These are phyloP conservation scores for Dicorynia guianensis DNA, from an alignment of 306 rosid species.

Conservation along the genomic window DNA sequence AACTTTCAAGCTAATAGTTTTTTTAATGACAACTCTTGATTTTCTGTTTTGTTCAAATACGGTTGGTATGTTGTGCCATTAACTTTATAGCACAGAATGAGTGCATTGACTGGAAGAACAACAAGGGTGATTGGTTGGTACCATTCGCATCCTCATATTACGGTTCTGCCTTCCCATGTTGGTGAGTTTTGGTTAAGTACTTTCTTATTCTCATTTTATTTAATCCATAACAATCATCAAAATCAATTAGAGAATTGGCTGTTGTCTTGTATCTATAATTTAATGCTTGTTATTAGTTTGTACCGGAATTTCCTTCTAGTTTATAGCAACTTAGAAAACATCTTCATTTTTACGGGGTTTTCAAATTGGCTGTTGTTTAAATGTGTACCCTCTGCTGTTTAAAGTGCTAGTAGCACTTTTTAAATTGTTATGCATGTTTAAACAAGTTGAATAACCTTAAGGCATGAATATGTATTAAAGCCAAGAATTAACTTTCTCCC, in stretches of 20 bases:
- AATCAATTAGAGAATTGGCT: not conserved
- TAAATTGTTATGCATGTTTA: no score
- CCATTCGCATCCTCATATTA: conserved; percentile 99
- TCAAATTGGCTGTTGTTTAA: not conserved
- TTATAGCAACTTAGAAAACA: not conserved
- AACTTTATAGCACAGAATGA: conserved; percentile 78
- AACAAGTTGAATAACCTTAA: no score
- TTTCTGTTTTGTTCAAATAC: not conserved
- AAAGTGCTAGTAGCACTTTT: not conserved
- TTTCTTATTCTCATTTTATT: conserved; percentile 10
- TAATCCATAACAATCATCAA: not conserved
- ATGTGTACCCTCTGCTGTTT: not conserved
- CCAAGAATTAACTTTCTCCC: no score
- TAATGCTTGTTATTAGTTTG: not conserved
- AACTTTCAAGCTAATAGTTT: not conserved
- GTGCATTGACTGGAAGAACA: conserved; percentile 67
- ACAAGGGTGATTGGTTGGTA: conserved; percentile 99
- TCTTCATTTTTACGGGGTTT: conserved; percentile 6
- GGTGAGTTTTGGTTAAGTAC: conserved; percentile 57
- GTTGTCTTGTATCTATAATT: not conserved
- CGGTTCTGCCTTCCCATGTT: conserved; percentile 98
- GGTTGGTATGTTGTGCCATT: conserved; percentile 51
- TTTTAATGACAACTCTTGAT: not conserved
- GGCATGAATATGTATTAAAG: no score
- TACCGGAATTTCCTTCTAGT: not conserved